Percentiles rank a stretch among this genome's conserved stretches.
Evolutionary conservation across 495 filamentous ascomycete species (phyloP).

Genomic region (Entonaema liquescens): DNA sequence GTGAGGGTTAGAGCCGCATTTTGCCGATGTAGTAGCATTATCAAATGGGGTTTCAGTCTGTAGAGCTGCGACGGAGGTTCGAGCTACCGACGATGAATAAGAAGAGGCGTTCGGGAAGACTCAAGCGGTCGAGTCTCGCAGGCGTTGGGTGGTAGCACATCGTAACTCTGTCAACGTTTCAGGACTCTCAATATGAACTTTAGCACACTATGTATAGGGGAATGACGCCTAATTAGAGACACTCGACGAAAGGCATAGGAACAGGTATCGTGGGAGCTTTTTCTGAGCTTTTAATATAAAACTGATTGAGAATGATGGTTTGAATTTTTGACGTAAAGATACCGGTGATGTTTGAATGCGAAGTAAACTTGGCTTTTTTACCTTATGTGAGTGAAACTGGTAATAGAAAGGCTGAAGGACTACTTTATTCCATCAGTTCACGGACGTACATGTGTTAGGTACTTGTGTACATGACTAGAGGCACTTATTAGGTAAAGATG

Average conservation of each 20-base stretch:
- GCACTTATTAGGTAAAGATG: too few species aligned
- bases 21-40: slow-evolving; percentile 28
- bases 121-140: slow-evolving; percentile 21
- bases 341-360: background rate
- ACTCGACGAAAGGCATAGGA: slow-evolving; percentile 18
- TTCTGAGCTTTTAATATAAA: slow-evolving; percentile 29
- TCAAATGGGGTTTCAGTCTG: slow-evolving; percentile 25
- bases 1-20: slow-evolving; percentile 13
- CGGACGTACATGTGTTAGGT: too few species aligned
- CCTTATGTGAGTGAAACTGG: too few species aligned
- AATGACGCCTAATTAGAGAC: slow-evolving; percentile 10
- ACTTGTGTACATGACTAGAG: background rate
- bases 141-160: slow-evolving; percentile 40
- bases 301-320: slow-evolving; percentile 13
- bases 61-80: slow-evolving; percentile 20
- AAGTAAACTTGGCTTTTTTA: too few species aligned
- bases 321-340: background rate
- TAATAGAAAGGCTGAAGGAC: too few species aligned
- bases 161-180: slow-evolving; percentile 24
- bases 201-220: slow-evolving; percentile 17
- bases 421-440: too few species aligned
- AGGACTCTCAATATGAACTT: slow-evolving; percentile 34
- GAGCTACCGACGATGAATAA: slow-evolving; percentile 18
- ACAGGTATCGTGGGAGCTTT: slow-evolving; percentile 14
- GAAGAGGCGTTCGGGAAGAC: slow-evolving; percentile 32